Conservation (phyloP, 2,329 filamentous ascomycete genomes). For the Venturia oleaginea region DNA sequence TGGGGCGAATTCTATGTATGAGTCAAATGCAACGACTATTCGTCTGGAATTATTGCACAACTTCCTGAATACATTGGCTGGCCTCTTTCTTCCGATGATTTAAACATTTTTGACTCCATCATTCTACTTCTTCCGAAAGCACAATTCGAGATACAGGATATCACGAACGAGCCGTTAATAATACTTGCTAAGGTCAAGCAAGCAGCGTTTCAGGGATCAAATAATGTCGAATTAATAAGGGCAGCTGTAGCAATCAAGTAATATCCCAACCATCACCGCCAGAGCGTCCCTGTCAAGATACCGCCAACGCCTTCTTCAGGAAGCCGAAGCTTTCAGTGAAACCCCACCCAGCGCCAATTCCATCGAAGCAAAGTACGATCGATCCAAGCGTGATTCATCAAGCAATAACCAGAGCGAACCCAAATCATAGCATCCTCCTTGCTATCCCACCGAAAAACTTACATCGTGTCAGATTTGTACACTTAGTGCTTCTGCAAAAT, state of each 20-base stretch:
- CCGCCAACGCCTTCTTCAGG: not conserved
- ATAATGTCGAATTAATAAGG: not conserved
- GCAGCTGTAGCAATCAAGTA: not conserved
- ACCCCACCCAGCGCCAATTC: not conserved
- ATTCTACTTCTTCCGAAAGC: not conserved
- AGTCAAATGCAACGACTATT: not conserved
- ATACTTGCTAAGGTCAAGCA: not conserved
- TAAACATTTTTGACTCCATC: no score
- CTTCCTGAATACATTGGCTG: not conserved
- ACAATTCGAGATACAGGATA: not conserved
- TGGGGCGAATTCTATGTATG: not conserved
- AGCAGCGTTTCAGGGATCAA: not conserved
- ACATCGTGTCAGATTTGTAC: not conserved
- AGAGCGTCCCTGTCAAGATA: not conserved
- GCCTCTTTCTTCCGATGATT: not conserved
- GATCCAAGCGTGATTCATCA: not conserved
- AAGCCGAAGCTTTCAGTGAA: not conserved
- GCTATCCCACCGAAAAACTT: not conserved
- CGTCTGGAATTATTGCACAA: not conserved
- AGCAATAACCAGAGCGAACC: not conserved
- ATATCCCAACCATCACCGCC: not conserved
- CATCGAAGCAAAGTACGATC: not conserved
- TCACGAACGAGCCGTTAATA: not conserved
- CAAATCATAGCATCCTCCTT: not conserved
- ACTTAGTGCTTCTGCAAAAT: slow-evolving; percentile 48